Evolutionary conservation across 192 early-diverging fungal genomes (phyloP), one percentile per base, ranked within the genome.

Genomic region (Coemansia sp.): DNA sequence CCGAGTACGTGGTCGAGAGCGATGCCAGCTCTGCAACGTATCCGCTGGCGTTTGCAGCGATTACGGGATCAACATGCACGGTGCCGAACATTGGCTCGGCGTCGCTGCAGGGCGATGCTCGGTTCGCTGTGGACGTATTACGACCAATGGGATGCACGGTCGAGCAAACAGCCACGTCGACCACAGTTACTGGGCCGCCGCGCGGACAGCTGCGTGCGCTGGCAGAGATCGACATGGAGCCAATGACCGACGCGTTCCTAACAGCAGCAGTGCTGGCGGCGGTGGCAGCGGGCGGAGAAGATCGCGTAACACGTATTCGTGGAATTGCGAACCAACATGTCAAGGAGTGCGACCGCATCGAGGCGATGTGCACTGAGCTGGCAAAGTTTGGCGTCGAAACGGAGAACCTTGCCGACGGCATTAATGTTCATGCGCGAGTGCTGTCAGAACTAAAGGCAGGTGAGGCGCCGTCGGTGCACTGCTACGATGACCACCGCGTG

Each of bases 171-270:
- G 88, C 78, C 38, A 89, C 88, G 3, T 86, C 90, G 4, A 98
- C 97, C 1, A 97, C 92, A 0, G 97, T 98, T 14, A 75, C 79
- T 35, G 97, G 97, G 0, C 97, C 97, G 19, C 73, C 86, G 23
- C 72, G 84, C 17, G 91, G 91, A 11, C 64, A 66, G 47, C 81
- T 98, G 47, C 65, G 60, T 29, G 88, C 94, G 27, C 70, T 98
- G 15, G 70, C 86, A 9, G 65, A 81, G 25, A 89, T 98, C 60
- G 93, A 98, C 72, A 98, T 98, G 97, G 94, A 96, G 80, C 90
- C 92, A 15, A 96, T 98, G 95, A 98, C 97, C 0, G 97, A 98
- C 67, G 97, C 97, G 10, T 99, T 99, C 83, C 83, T 99, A 66
- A 99, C 97, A 0, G 94, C 95, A 0, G 86, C 92, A 1, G 94